Conservation (phyloP, 1,284 basidiomycete species). For the Heliocybe sulcata region DNA sequence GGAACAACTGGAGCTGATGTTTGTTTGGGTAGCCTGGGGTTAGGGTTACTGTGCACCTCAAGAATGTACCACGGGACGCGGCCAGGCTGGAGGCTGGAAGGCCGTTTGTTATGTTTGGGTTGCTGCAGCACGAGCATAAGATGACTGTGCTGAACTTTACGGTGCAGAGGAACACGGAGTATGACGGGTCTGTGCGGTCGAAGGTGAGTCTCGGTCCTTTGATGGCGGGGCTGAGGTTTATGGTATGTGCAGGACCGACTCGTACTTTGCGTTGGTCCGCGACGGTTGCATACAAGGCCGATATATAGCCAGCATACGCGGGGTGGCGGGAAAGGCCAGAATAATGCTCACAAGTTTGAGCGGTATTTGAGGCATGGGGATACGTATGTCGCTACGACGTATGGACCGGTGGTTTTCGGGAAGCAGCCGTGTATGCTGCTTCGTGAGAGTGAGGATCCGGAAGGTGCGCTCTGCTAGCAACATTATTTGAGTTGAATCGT, state of each 20-base stretch:
- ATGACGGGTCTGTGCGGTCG: constrained; percentile 79
- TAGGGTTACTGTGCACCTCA: constrained; percentile 69
- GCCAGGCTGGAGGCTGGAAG: constrained; percentile 22
- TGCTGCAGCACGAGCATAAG: constrained; percentile 96
- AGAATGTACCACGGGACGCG: constrained; percentile 61
- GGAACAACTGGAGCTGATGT: no score
- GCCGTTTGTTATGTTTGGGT: constrained; percentile 74
- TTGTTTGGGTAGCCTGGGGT: constrained; percentile 56
- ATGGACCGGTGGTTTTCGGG: constrained; percentile 88
- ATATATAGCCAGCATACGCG: constrained; percentile 90
- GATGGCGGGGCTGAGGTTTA: not conserved
- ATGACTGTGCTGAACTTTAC: constrained; percentile 91
- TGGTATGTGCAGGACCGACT: constrained; percentile 67
- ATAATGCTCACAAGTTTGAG: constrained; percentile 98
- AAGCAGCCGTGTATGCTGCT: constrained; percentile 75
- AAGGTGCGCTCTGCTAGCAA: constrained; percentile 40
- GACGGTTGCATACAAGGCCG: constrained; percentile 80
- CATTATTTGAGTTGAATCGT: not conserved
- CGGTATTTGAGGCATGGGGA: constrained; percentile 82
- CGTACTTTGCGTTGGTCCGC: constrained; percentile 84
- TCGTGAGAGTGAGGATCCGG: constrained; percentile 53
- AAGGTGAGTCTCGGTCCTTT: constrained; percentile 51
- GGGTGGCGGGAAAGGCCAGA: constrained; percentile 84
- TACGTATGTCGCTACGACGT: constrained; percentile 81
- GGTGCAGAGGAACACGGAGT: constrained; percentile 95